phyloP scores from a whole-genome alignment of 371 early-diverging fungal species.

The Nematocida parisii region DNA sequence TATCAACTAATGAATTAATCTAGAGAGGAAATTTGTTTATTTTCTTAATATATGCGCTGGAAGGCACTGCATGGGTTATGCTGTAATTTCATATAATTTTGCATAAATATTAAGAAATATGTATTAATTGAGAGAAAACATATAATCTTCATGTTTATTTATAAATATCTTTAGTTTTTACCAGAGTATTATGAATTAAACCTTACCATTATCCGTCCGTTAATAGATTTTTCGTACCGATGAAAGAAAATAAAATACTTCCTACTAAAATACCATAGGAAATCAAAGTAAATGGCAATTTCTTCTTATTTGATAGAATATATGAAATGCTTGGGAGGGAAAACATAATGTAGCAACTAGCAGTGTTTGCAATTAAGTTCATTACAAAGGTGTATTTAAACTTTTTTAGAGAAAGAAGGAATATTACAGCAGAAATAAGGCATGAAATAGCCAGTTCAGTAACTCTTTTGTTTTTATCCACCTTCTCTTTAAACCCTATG shows the following conservation, averaged over 20 bases:
- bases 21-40: too few species aligned
- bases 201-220: too few species aligned
- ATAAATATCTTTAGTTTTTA: too few species aligned
- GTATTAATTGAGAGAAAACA: too few species aligned
- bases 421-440: constrained; percentile 3
- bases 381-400: constrained; percentile 42
- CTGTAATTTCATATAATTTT: too few species aligned
- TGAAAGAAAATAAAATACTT: constrained; percentile 13
- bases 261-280: constrained; percentile 22
- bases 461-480: constrained; percentile 5
- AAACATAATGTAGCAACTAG: constrained; percentile 53
- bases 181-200: too few species aligned
- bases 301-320: constrained; percentile 28
- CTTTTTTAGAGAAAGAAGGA: constrained; percentile 15
- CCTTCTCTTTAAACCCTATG: neutral
- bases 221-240: neutral
- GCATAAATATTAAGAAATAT: too few species aligned
- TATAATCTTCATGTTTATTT: too few species aligned
- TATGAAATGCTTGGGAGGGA: constrained; percentile 46
- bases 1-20: too few species aligned
- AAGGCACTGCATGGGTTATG: too few species aligned
- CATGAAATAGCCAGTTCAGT: constrained; percentile 12
- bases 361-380: constrained; percentile 36
- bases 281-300: constrained; percentile 3
- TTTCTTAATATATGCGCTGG: too few species aligned